phyloP scores from a whole-genome alignment of 495 filamentous ascomycete species.

The Cryomyces antarcticus region DNA sequence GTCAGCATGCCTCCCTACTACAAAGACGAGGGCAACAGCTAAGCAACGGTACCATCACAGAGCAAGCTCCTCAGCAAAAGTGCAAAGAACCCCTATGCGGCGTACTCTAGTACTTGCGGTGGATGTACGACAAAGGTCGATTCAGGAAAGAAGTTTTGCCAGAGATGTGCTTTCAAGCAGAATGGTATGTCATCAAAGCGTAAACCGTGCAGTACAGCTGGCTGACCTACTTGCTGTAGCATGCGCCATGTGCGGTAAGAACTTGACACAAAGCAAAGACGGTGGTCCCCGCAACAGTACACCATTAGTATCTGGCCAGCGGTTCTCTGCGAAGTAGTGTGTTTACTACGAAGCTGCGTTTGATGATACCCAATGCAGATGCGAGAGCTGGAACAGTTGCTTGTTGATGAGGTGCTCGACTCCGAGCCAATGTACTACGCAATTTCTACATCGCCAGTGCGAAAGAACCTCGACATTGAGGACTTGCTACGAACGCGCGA shows the following conservation, averaged over 20 bases:
- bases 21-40: too few species aligned
- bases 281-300: conserved; percentile 28
- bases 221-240: conserved; percentile 19
- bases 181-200: conserved; percentile 26
- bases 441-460: too few species aligned
- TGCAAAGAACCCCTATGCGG: conserved; percentile 50
- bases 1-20: conserved; percentile 6
- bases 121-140: conserved; percentile 46
- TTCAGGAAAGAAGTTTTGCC: conserved; percentile 39
- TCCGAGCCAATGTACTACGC: too few species aligned
- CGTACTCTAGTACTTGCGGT: conserved; percentile 40
- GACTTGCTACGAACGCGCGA: too few species aligned
- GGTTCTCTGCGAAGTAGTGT: conserved; percentile 38
- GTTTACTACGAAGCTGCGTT: too few species aligned
- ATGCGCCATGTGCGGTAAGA: conserved; percentile 48
- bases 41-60: conserved; percentile 13
- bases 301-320: conserved; percentile 40
- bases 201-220: conserved; percentile 8
- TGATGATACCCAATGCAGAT: too few species aligned
- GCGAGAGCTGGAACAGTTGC: too few species aligned
- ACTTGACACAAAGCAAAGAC: conserved; percentile 26
- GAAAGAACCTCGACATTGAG: too few species aligned
- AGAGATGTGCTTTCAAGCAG: conserved; percentile 44
- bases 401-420: too few species aligned
- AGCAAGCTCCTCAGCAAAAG: conserved; percentile 47